Percentiles rank a stretch among this genome's conserved stretches.
Evolutionary conservation across 192 early-diverging fungal genomes (phyloP).

Genomic region (Entomortierella beljakovae): DNA sequence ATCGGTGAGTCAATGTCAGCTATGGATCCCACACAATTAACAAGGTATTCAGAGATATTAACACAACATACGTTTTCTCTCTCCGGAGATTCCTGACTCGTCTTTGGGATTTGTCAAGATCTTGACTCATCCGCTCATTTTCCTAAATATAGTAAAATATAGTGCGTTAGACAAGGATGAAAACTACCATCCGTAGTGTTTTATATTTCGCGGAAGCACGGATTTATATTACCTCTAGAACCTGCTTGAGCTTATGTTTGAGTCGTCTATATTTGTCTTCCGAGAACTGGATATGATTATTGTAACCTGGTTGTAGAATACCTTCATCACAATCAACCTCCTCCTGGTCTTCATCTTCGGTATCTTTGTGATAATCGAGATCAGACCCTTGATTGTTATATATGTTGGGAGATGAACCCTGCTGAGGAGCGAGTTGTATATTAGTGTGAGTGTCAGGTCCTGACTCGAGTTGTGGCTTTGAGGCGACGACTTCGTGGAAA

Average conservation of each 20-base stretch:
- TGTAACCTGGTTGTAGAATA: neutral
- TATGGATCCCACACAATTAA: no score
- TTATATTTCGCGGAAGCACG: no score
- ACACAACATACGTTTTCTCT: slow-evolving; percentile 38
- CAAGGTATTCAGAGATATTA: neutral
- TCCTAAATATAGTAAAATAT: slow-evolving; percentile 12
- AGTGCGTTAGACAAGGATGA: neutral
- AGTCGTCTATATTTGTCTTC: slow-evolving; percentile 59
- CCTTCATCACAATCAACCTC: neutral
- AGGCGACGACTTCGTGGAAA: no score
- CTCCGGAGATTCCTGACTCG: slow-evolving; percentile 35
- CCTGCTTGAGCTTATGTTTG: slow-evolving; percentile 58
- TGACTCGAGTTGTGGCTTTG: no score
- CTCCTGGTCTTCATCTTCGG: neutral
- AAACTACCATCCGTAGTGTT: no score
- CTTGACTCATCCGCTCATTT: slow-evolving; percentile 28
- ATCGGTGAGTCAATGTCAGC: neutral
- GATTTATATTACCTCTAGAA: slow-evolving; percentile 55
- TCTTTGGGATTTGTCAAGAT: slow-evolving; percentile 29
- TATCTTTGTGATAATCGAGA: no score
- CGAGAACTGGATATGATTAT: neutral
- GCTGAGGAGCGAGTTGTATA: no score
- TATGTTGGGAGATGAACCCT: no score
- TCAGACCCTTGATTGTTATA: no score
- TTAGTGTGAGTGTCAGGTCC: no score